Base-by-base conservation (phyloP, 2,329 filamentous ascomycete species). In the Ceratocystis diversiconidia region DNA sequence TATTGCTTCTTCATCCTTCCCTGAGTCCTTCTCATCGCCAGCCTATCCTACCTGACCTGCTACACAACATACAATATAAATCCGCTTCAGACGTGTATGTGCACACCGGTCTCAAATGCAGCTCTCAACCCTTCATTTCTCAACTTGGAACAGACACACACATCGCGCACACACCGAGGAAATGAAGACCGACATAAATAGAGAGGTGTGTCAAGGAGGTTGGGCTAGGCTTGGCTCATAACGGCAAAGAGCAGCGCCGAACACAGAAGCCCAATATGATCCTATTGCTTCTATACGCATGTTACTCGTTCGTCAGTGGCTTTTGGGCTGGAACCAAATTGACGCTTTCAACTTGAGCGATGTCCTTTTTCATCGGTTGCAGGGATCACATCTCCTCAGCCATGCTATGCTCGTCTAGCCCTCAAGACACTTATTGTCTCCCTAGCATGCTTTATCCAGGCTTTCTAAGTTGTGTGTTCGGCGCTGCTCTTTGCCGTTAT, bases 1-100 rank as follows among this genome's bases (percentile, higher is more conserved):
- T 32, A n/a, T 57, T 57, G 6, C 52, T 57, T 57, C 52, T 57
- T 57, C 52, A 57, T 57, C 52, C 52, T 57, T 57, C 52, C 52
- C 22, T 57, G 28, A 32, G 50, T 12, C 17, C 17, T 50, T 50
- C 17, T 50, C 52, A 57, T 32, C 48, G n/a, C 44, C 44, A 48
- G 7, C 48, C 19, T 36, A 36, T 12, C 32, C 32, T 36, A 36
- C 32, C 10, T 36, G 7, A 52, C 48, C 48, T 52, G 48, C 48
- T 52, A 52, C 48, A 52, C 48, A 15, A 36, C 48, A 52, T 28
- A 19, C 48, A 52, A 52, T 25, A 52, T 28, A 19, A 52, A 52
- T n/a, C 25, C 48, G 48, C 48, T 28, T 12, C 48, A 52, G 19
- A 25, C 19, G 7, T 52, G 48, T 25, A 52, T 52, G 48, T 28